Evolutionary conservation across 75 land plant genomes (phyloP), one percentile per base, ranked within the genome.

Genomic region (Pinus tabuliformis): DNA sequence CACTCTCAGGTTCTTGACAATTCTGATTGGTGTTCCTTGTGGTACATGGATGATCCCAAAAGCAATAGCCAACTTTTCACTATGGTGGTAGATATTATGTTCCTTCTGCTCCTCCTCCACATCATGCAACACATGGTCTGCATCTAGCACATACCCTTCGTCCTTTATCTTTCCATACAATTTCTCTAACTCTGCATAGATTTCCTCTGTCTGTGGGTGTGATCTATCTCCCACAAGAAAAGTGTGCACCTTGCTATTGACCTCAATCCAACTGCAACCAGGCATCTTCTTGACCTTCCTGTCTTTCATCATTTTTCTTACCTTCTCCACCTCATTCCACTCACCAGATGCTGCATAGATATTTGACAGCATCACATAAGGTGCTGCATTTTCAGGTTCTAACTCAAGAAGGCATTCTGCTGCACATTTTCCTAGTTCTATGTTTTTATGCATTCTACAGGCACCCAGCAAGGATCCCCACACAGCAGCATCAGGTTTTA

Each of bases 401-500:
- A 85, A 73, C 22, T 73, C 66, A 26, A 79, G 45, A 26, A 82
- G 77, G 61, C 77, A 70, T 33, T 76, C 77, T 28, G 87, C 84
- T 22, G 78, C 81, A 17, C 73, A 37, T 78, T 74, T 76, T 56
- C 86, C 89, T 8, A 77, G 57, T 49, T 73, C 39, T 42, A 82
- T 9, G 59, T 85, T 75, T 39, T 65, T 77, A 66, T 57, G 74
- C 24, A 16, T 9, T 18, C 78, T 81, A 71, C 88, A 86, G 37
- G 83, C 85, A 36, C 85, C 81, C 37, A 88, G 85, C 63, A 88
- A 74, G 6, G 85, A 75, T 59, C 71, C 72, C 90, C 90, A 88
- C 39, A 82, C 81, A 57, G 60, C 52, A 7, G 61, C 72, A 56
- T 57, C 57, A 1, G 82, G 76, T 17, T 62, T 82, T 49, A 83